Evolutionary conservation across 2,329 filamentous ascomycete species (phyloP), one percentile per base, ranked within the genome.

Genomic region (Claviceps capensis): DNA sequence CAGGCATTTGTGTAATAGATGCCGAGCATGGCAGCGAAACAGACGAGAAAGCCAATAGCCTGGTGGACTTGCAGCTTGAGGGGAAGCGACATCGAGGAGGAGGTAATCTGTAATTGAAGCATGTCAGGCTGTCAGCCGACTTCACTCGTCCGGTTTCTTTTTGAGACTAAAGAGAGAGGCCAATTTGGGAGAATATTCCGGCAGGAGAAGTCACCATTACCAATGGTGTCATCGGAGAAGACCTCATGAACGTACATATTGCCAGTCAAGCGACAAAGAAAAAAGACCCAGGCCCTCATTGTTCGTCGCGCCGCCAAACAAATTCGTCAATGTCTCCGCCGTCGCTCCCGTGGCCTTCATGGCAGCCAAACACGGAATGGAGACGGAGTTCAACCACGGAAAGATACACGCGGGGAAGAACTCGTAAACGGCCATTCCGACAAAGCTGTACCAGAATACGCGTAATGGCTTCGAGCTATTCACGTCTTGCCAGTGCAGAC

Each of bases 331-430:
- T 2, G 43, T 37, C 9, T 30, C 19, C 3, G 49, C 49, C 49
- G 44, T 53, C 2, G 14, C 16, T 13, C 23, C 41, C 2, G 45
- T 45, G 9, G 48, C 49, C 16, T 11, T 67, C 69, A 76, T 74
- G 0, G 76, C 61, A 1, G 76, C 76, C 14, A 79, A 59, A 54
- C 76, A 79, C 45, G 74, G 73, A 8, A 79, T 70, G 0, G 76
- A 79, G 14, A 79, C 63, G 0, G 72, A 74, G 59, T 77, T 78
- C 9, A 79, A 68, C 72, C 73, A 78, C 0, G 75, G 73, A 49
- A 69, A 76, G 41, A 79, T 74, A 52, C 79, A 79, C 2, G 75
- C 74, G 0, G 76, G 76, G 34, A 79, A 69, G 54, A 74, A 70
- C 56, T 79, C 75, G 54, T 74, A 79, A 13, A 68, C 40, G 13